phyloP scores from a whole-genome alignment of 2,329 filamentous ascomycete genomes.

The Fusarium sp. region DNA sequence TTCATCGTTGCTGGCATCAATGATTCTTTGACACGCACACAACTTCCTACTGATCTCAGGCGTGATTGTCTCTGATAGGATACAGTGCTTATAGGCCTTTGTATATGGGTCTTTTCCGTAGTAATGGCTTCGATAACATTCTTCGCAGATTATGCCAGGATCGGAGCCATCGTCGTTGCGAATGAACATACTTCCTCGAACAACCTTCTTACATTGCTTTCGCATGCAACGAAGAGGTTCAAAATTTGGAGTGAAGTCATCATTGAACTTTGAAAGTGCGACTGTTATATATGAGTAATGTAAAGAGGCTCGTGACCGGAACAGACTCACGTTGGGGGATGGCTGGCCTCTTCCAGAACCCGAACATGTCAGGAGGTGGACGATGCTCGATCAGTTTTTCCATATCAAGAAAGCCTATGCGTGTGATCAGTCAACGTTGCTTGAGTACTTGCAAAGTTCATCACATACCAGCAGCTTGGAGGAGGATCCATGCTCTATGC shows the following conservation, averaged over 20 bases:
- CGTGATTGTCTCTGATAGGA: constrained; percentile 23
- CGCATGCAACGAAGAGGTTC: constrained; percentile 24
- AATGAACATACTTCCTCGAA: constrained; percentile 36
- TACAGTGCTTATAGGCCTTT: constrained; percentile 32
- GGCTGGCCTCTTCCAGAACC: constrained; percentile 34
- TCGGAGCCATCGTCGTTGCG: not conserved
- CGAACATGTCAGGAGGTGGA: constrained; percentile 19
- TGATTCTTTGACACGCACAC: constrained; percentile 17
- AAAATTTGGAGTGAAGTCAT: constrained; percentile 24
- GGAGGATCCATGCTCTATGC: constrained; percentile 29
- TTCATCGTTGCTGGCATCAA: not conserved
- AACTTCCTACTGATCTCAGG: constrained; percentile 29
- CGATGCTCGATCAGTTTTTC: constrained; percentile 38
- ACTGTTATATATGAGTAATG: constrained; percentile 2
- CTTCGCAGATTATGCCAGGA: constrained; percentile 27
- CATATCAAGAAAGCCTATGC: constrained; percentile 33
- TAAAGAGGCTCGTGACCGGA: rapidly evolving
- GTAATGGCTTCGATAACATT: constrained; percentile 24
- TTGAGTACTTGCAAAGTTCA: no score
- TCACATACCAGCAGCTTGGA: constrained; percentile 28
- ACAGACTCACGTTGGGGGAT: constrained; percentile 31
- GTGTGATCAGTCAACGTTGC: not conserved
- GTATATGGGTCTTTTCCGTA: constrained; percentile 20
- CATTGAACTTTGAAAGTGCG: constrained; percentile 9
- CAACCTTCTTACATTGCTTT: constrained; percentile 21